Evolutionary conservation across 208 protist genomes (phyloP).

Genomic region (Leishmania amazonensis): DNA sequence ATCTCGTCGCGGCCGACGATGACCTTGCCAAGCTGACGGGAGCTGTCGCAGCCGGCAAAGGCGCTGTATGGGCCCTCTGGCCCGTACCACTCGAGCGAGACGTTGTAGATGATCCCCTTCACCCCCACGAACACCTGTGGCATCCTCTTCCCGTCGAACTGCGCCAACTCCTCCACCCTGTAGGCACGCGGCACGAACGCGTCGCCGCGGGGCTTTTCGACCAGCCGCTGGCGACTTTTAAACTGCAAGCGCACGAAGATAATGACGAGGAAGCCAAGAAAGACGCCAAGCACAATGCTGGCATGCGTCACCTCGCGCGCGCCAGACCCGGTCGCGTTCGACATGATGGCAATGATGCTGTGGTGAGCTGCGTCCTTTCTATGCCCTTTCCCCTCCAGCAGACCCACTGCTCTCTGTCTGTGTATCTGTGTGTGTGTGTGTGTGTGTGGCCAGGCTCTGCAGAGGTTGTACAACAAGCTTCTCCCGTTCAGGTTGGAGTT

Average conservation of each 20-base stretch:
- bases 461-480: background rate
- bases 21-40: conserved; percentile 85
- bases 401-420: background rate
- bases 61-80: conserved; percentile 78
- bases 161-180: conserved; percentile 75
- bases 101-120: conserved; percentile 89
- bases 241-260: conserved; percentile 31
- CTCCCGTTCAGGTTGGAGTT: background rate
- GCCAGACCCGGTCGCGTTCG: background rate
- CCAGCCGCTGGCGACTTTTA: conserved; percentile 42
- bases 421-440: too few relatives aligned
- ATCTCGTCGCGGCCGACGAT: conserved; percentile 75
- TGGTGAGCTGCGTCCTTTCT: background rate
- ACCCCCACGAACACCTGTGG: conserved; percentile 78
- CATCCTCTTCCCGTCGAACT: conserved; percentile 72
- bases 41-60: conserved; percentile 87
- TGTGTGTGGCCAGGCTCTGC: background rate
- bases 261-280: conserved; percentile 29
- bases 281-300: conserved; percentile 23
- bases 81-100: conserved; percentile 76
- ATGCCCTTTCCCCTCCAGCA: background rate
- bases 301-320: conserved; percentile 6
- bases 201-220: conserved; percentile 41
- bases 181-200: conserved; percentile 76
- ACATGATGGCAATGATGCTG: background rate